Percentiles rank a stretch among this genome's conserved stretches.
phyloP scores from a whole-genome alignment of 805 yeast species.

The Myxozyma mucilagina region DNA sequence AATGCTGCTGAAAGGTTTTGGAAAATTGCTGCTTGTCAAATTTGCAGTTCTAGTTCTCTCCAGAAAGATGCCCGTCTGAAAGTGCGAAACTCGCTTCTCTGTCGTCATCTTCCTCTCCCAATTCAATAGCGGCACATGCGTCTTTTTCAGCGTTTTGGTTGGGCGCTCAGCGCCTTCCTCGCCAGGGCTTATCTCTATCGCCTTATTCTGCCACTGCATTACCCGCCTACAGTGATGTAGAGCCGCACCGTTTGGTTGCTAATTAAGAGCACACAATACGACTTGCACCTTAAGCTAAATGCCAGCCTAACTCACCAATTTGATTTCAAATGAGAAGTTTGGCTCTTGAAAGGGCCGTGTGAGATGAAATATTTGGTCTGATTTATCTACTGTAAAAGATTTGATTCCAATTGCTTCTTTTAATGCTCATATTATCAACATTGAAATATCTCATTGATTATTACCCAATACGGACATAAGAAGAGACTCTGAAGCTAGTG shows the following conservation, averaged over 20 bases:
- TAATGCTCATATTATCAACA: not conserved
- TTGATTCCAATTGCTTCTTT: not conserved
- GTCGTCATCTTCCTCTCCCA: not conserved
- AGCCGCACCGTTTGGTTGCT: constrained; percentile 2
- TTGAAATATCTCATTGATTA: not conserved
- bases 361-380: not conserved
- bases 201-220: not conserved
- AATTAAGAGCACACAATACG: not conserved
- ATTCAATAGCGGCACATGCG: not conserved
- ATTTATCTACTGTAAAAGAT: not conserved
- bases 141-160: not conserved
- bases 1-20: too few relatives aligned
- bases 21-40: too few relatives aligned
- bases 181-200: constrained; percentile 5
- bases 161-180: not conserved
- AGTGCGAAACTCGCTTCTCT: not conserved
- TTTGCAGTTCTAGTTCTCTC: too few relatives aligned
- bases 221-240: not conserved
- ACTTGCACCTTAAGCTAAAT: too few relatives aligned
- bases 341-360: too few relatives aligned
- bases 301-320: too few relatives aligned
- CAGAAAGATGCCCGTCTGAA: too few relatives aligned
- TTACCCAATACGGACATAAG: not conserved
- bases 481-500: not conserved
- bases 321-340: too few relatives aligned